Percentiles rank a stretch among this genome's conserved stretches.
These are phyloP conservation scores for Sequoiadendron giganteum DNA, from an alignment of 75 land plant species.

Conservation along the genomic window DNA sequence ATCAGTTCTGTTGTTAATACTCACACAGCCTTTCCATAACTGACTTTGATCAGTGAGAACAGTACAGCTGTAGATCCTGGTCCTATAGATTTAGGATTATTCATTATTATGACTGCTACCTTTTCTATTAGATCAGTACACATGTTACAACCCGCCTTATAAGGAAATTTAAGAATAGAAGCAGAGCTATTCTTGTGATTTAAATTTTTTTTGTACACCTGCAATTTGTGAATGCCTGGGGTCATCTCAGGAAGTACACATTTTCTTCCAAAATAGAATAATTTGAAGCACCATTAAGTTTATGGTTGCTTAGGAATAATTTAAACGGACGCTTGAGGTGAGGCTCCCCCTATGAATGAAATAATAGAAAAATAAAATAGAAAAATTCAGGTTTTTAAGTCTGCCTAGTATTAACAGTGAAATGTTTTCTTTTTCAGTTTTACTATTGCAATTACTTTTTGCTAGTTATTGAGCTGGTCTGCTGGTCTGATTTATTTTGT, in stretches of 20 bases:
- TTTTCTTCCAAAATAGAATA: conserved; percentile 6
- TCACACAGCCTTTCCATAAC: conserved; percentile 12
- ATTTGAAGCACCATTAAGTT: conserved; percentile 9
- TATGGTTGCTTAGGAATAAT: conserved; percentile 11
- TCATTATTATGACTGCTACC: conserved; percentile 13
- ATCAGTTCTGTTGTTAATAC: conserved; percentile 20
- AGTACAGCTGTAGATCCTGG: conserved; percentile 8
- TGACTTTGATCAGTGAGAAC: conserved; percentile 11
- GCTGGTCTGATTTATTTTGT: neutral
- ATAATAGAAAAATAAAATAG: conserved; percentile 10
- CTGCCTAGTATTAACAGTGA: neutral
- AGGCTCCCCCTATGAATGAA: neutral
- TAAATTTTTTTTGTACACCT: conserved; percentile 8
- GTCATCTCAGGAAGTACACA: neutral
- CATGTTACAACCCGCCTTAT: neutral
- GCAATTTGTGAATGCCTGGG: conserved; percentile 10
- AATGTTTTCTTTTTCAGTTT: neutral
- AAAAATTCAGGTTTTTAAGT: conserved; percentile 4
- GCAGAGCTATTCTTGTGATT: conserved; percentile 15
- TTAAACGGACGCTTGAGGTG: neutral
- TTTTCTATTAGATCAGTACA: neutral
- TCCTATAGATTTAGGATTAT: conserved; percentile 13
- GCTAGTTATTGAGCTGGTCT: neutral
- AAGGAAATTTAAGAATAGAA: conserved; percentile 10
- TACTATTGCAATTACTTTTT: neutral